A percentile compares a stretch with the other conserved stretches of the same genome.
Conservation (phyloP, 1,284 basidiomycete genomes). For the Leccinum fuscescens region DNA sequence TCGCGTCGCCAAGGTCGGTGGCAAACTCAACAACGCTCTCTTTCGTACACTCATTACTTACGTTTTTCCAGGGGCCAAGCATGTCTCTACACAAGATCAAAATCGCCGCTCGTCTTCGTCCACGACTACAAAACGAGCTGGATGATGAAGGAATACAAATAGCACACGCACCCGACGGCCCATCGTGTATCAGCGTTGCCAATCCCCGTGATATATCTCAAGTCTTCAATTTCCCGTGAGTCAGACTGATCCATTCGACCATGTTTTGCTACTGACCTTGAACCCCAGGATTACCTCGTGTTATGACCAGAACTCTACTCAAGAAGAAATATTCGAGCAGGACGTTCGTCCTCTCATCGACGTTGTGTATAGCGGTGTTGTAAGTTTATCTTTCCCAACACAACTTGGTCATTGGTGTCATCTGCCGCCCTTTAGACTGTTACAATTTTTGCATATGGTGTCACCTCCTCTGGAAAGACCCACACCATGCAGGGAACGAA, state of each 20-base stretch:
- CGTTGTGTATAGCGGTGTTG: conserved; percentile 66
- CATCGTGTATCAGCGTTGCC: conserved; percentile 53
- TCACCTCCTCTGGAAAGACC: conserved; percentile 80
- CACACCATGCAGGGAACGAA: conserved; percentile 83
- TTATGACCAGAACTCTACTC: conserved; percentile 62
- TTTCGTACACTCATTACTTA: neutral
- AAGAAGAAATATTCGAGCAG: conserved; percentile 67
- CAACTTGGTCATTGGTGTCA: neutral
- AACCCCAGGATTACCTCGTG: conserved; percentile 61
- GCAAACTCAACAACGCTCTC: conserved; percentile 20
- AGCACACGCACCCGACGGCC: conserved; percentile 38
- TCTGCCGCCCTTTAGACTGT: conserved; percentile 50
- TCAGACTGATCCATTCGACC: conserved; percentile 11
- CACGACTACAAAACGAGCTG: conserved; percentile 56
- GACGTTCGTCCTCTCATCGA: conserved; percentile 72
- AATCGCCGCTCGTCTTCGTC: conserved; percentile 66
- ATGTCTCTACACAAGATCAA: conserved; percentile 39
- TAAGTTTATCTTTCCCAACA: conserved; percentile 35
- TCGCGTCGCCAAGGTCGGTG: conserved; percentile 18
- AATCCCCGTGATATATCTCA: conserved; percentile 65
- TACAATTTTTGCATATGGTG: conserved; percentile 80
- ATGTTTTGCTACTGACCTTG: neutral
- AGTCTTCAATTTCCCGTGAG: conserved; percentile 71
- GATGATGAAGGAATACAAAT: conserved; percentile 62
- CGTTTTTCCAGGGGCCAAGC: neutral